phyloP scores from a whole-genome alignment of 306 rosid species.

The barrel medic (Medicago truncatula) region DNA sequence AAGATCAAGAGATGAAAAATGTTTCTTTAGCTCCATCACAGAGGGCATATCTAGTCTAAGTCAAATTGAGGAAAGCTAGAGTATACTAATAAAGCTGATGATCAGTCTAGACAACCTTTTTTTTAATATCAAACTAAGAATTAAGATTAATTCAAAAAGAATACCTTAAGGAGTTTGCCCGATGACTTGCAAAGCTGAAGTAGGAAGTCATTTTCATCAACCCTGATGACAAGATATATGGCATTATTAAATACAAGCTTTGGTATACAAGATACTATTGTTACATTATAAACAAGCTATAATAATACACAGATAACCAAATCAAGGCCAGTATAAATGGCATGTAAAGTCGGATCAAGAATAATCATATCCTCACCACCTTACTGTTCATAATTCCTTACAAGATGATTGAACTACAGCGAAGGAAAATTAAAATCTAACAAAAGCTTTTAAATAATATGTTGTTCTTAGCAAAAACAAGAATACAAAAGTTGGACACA shows the following conservation, averaged over 20 bases:
- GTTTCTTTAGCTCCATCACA: neutral
- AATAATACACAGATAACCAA: neutral
- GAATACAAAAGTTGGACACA: slow-evolving; percentile 10
- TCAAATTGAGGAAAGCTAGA: neutral
- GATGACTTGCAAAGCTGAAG: slow-evolving; percentile 77
- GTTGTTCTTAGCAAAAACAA: slow-evolving; percentile 17
- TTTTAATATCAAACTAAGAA: neutral
- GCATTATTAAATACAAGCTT: slow-evolving; percentile 15
- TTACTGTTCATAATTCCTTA: neutral
- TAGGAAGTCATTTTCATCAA: slow-evolving; percentile 82
- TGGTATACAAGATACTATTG: neutral
- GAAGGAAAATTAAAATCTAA: neutral
- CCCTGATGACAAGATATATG: slow-evolving; percentile 55
- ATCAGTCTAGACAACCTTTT: neutral
- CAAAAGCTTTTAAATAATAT: neutral
- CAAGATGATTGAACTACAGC: neutral
- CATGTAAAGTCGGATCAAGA: slow-evolving; percentile 18
- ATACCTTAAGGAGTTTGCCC: slow-evolving; percentile 87
- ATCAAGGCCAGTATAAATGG: neutral
- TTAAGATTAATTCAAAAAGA: slow-evolving; percentile 1
- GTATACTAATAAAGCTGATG: neutral
- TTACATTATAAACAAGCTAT: neutral
- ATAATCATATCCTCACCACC: slow-evolving; percentile 6
- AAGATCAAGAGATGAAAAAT: neutral
- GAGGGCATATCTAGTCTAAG: neutral